These are phyloP conservation scores for Mariannaea elegans DNA, from an alignment of 2,329 filamentous ascomycete species.

Conservation along the genomic window DNA sequence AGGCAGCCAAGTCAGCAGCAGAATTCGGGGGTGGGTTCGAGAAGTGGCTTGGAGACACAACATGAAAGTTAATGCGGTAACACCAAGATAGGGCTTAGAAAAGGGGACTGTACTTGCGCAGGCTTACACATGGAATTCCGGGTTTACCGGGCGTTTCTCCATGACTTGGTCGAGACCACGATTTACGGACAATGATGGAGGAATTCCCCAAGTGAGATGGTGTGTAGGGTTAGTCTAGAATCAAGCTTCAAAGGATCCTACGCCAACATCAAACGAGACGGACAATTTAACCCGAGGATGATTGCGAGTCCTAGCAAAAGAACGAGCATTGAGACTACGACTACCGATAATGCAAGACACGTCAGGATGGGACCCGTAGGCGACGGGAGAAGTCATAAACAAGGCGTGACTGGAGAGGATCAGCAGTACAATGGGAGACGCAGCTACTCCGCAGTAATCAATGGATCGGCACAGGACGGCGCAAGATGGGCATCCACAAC, in stretches of 20 bases:
- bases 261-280: neutral
- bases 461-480: neutral
- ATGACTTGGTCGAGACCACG: neutral
- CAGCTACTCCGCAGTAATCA: neutral
- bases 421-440: neutral
- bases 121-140: neutral
- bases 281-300: neutral
- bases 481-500: neutral
- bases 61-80: conserved; percentile 18
- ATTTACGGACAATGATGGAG: neutral
- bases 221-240: neutral
- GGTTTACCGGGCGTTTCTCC: neutral
- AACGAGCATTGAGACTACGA: too few relatives aligned
- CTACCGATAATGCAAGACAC: neutral
- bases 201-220: neutral
- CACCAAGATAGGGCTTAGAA: too few relatives aligned
- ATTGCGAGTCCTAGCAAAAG: too few relatives aligned
- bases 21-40: conserved; percentile 39
- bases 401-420: neutral
- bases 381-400: neutral
- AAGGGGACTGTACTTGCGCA: too few relatives aligned
- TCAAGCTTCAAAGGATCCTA: neutral
- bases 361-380: neutral
- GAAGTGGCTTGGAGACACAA: conserved; percentile 33
- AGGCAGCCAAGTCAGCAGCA: conserved; percentile 11